Conservation (phyloP, 805 yeast genomes). For the Torulaspora quercuum region DNA sequence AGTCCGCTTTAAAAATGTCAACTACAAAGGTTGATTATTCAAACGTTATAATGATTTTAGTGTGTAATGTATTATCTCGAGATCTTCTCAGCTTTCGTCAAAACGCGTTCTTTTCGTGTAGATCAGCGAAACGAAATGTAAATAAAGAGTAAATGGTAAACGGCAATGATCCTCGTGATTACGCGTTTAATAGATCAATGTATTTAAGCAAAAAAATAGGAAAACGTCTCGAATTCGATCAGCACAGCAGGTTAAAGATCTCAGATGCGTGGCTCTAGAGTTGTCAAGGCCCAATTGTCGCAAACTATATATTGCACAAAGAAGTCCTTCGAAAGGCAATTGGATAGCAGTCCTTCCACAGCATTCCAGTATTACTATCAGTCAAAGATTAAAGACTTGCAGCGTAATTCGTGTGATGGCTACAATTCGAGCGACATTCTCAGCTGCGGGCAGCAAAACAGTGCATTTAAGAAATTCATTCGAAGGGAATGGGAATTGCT, state of each 20-base stretch:
- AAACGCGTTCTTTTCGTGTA: conserved; percentile 1
- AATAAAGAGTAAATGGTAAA: conserved; percentile 9
- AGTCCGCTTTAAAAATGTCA: conserved; percentile 28
- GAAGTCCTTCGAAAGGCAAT: conserved; percentile 19
- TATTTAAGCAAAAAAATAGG: neutral
- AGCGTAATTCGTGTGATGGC: conserved; percentile 1
- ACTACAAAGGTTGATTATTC: conserved; percentile 18
- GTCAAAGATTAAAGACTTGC: conserved; percentile 17
- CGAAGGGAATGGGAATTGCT: conserved; percentile 28
- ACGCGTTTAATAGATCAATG: no score
- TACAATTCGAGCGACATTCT: conserved; percentile 7
- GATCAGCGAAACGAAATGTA: neutral
- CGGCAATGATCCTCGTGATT: no score
- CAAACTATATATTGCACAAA: conserved; percentile 13
- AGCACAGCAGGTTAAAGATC: no score
- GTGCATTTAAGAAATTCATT: conserved; percentile 18
- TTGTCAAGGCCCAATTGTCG: conserved; percentile 18
- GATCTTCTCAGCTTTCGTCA: neutral
- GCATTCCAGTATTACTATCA: conserved; percentile 27
- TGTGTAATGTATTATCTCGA: neutral
- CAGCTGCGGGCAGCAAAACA: conserved; percentile 13
- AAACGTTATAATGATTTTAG: conserved; percentile 1
- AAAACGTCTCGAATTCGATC: no score
- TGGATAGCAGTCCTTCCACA: conserved; percentile 20
- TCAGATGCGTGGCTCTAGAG: conserved; percentile 10